Evolutionary conservation across 2,329 filamentous ascomycete genomes (phyloP).

Genomic region (Helminthosporium solani): DNA sequence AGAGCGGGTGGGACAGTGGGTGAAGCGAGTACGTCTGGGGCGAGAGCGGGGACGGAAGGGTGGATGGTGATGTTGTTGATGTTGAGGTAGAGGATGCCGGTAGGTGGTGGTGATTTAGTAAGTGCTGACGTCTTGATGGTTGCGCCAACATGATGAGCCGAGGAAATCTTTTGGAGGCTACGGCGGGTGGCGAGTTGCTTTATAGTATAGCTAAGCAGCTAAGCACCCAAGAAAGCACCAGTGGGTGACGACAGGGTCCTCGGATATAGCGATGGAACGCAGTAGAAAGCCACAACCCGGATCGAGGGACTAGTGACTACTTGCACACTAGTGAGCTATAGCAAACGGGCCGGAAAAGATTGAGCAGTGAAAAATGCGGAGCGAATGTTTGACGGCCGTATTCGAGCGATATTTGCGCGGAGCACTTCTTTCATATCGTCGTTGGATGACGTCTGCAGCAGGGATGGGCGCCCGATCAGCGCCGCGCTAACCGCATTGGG

Average conservation of each 20-base stretch:
- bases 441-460: too few species aligned
- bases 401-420: slow-evolving; percentile 5
- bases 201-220: slow-evolving; percentile 22
- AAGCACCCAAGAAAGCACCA: slow-evolving; percentile 21
- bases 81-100: slow-evolving; percentile 17
- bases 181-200: slow-evolving; percentile 41
- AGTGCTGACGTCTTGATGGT: slow-evolving; percentile 42
- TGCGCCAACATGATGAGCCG: slow-evolving; percentile 40
- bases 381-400: slow-evolving; percentile 28
- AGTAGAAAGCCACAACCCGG: slow-evolving; percentile 26
- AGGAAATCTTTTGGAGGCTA: slow-evolving; percentile 32
- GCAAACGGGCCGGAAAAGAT: slow-evolving; percentile 18
- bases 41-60: slow-evolving; percentile 32
- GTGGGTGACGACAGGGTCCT: too few species aligned
- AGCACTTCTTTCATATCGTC: too few species aligned
- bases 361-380: slow-evolving; percentile 41
- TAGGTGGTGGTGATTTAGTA: slow-evolving; percentile 25
- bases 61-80: slow-evolving; percentile 21
- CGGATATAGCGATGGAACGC: slow-evolving; percentile 32
- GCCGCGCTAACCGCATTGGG: too few species aligned
- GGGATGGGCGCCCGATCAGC: too few species aligned
- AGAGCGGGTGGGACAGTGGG: slow-evolving; percentile 26
- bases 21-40: slow-evolving; percentile 33
- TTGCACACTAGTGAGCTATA: too few species aligned
- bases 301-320: too few species aligned